Evolutionary conservation across 441 rosid genomes (phyloP).

Genomic region (Pelargonium fulgidum): DNA sequence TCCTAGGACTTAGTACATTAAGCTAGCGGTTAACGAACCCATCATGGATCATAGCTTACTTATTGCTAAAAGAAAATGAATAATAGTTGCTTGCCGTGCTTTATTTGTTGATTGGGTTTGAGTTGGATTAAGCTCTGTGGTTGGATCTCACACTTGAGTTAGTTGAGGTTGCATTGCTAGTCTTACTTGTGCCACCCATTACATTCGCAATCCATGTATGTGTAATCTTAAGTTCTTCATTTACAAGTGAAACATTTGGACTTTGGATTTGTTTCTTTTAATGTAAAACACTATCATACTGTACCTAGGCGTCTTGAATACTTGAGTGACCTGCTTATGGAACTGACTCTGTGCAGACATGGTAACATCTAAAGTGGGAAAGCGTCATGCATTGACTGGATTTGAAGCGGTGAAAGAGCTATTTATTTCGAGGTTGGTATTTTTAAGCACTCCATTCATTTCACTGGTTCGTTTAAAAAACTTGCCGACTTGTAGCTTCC

Average conservation of each 20-base stretch:
- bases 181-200: background rate
- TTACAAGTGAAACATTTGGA: too few relatives aligned
- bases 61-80: background rate
- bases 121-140: background rate
- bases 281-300: too few relatives aligned
- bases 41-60: too few relatives aligned
- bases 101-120: background rate
- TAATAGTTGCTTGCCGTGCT: background rate
- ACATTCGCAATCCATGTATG: too few relatives aligned
- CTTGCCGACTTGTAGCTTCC: background rate
- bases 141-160: background rate
- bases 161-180: background rate
- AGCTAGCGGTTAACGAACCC: too few relatives aligned
- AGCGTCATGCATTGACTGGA: conserved; percentile 77
- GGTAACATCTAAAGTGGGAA: conserved; percentile 89
- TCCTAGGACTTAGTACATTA: too few relatives aligned
- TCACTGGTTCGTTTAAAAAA: conserved; percentile 3
- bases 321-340: background rate
- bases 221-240: too few relatives aligned
- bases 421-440: conserved; percentile 53
- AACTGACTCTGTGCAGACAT: conserved; percentile 46
- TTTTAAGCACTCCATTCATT: conserved; percentile 11
- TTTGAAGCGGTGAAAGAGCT: conserved; percentile 81
- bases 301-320: background rate
- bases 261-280: too few relatives aligned